Percentiles rank a stretch among this genome's conserved stretches.
phyloP scores from a whole-genome alignment of 768 basidiomycete genomes.

The Termitomyces sp. region DNA sequence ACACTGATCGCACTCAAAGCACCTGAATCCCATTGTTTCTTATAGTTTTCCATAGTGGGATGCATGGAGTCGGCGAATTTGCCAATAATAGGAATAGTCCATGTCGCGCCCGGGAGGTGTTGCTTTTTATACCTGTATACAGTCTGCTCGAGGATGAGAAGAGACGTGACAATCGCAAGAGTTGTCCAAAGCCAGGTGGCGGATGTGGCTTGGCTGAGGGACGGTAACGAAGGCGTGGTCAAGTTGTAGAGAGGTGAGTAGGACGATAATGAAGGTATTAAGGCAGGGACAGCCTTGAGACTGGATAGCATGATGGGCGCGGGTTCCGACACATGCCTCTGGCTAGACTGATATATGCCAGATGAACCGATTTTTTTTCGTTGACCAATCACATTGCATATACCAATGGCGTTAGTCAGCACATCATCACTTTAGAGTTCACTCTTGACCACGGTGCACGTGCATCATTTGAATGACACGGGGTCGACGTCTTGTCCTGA shows the following conservation, averaged over 20 bases:
- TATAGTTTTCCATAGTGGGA: constrained; percentile 90
- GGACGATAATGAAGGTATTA: constrained; percentile 40
- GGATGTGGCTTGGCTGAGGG: constrained; percentile 25
- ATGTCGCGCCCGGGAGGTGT: constrained; percentile 78
- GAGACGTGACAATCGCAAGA: constrained; percentile 58
- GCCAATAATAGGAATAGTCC: constrained; percentile 98
- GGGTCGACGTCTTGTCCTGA: not conserved
- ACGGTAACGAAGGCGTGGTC: constrained; percentile 42
- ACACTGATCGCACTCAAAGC: constrained; percentile 87
- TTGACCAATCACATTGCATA: constrained; percentile 31
- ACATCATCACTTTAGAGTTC: not conserved
- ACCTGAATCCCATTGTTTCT: constrained; percentile 87
- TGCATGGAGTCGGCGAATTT: constrained; percentile 91
- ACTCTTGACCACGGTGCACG: not conserved
- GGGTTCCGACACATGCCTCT: constrained; percentile 13
- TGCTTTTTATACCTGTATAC: constrained; percentile 89
- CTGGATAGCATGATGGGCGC: constrained; percentile 25
- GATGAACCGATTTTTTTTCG: constrained; percentile 31
- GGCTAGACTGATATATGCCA: constrained; percentile 2
- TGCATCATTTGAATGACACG: not conserved
- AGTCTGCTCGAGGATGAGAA: constrained; percentile 83
- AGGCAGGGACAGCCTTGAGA: constrained; percentile 26
- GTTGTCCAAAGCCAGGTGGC: constrained; percentile 64
- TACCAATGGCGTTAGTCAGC: constrained; percentile 10
- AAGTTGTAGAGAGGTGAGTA: constrained; percentile 36